Conservation (phyloP, 495 filamentous ascomycete genomes). For the Cudoniella acicularis region DNA sequence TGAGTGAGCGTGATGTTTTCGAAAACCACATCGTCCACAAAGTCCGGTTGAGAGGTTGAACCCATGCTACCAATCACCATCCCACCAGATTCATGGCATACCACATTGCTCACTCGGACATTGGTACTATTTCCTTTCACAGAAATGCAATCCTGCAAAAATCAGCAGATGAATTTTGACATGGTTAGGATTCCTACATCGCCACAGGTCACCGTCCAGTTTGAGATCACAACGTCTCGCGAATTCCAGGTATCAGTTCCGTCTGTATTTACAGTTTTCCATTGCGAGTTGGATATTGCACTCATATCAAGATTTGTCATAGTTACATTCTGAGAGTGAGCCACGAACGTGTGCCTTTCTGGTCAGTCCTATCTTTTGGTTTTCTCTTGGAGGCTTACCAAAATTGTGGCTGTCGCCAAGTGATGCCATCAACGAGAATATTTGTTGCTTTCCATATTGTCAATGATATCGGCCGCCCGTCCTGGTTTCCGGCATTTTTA, state of each 20-base stretch:
- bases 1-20: slow-evolving; percentile 33
- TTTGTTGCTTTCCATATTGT: slow-evolving; percentile 37
- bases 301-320: slow-evolving; percentile 43
- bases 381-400: slow-evolving; percentile 25
- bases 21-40: slow-evolving; percentile 33
- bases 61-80: slow-evolving; percentile 42
- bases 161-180: not conserved
- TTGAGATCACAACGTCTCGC: slow-evolving; percentile 31
- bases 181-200: slow-evolving; percentile 22
- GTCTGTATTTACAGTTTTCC: slow-evolving; percentile 33
- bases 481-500: slow-evolving; percentile 36
- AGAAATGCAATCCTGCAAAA: slow-evolving; percentile 27
- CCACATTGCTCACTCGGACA: slow-evolving; percentile 31
- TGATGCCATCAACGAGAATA: slow-evolving; percentile 32
- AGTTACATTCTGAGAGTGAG: slow-evolving; percentile 33
- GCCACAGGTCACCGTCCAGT: slow-evolving; percentile 32
- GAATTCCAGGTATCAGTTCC: slow-evolving; percentile 37
- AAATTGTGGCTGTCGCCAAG: slow-evolving; percentile 41
- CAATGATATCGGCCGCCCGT: slow-evolving; percentile 42
- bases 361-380: not conserved
- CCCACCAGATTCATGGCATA: slow-evolving; percentile 21
- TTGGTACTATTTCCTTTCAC: slow-evolving; percentile 39
- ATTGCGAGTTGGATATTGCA: slow-evolving; percentile 23
- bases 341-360: slow-evolving; percentile 17
- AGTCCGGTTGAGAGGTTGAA: slow-evolving; percentile 34